Conservation (phyloP, 192 early-diverging fungal genomes). For the Irineochytrium annulatum region DNA sequence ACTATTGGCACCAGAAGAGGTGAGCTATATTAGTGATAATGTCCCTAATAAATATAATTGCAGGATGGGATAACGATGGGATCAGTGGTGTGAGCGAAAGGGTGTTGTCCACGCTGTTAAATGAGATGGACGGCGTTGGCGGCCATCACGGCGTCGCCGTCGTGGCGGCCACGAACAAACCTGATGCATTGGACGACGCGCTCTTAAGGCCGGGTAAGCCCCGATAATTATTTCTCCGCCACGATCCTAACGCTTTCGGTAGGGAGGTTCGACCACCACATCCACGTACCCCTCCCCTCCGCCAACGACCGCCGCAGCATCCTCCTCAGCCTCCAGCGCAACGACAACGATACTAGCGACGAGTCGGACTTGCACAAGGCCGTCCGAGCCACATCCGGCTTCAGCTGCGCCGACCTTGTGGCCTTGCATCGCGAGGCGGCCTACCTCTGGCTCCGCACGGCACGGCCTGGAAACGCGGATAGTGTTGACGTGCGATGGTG, state of each 20-base stretch:
- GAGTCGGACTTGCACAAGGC: slow-evolving; percentile 48
- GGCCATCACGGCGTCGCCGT: slow-evolving; percentile 76
- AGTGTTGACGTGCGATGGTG: slow-evolving; percentile 22
- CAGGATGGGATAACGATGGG: slow-evolving; percentile 46
- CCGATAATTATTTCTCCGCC: not conserved
- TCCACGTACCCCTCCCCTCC: slow-evolving; percentile 58
- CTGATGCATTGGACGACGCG: slow-evolving; percentile 81
- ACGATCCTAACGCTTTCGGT: not conserved
- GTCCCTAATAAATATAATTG: not conserved
- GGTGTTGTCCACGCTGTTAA: slow-evolving; percentile 79
- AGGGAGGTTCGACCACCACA: slow-evolving; percentile 75
- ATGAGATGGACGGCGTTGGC: slow-evolving; percentile 97
- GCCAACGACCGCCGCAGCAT: slow-evolving; percentile 57
- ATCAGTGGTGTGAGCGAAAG: slow-evolving; percentile 78
- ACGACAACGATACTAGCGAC: slow-evolving; percentile 13
- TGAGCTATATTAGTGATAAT: slow-evolving; percentile 10
- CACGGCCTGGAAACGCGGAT: slow-evolving; percentile 20
- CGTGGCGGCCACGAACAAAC: slow-evolving; percentile 75
- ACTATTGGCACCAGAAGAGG: slow-evolving; percentile 80
- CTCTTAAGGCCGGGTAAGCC: slow-evolving; percentile 66
- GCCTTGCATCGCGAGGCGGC: slow-evolving; percentile 30
- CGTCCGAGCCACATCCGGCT: slow-evolving; percentile 53
- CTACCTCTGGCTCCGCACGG: not conserved
- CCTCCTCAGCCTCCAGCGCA: slow-evolving; percentile 26
- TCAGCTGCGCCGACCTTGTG: slow-evolving; percentile 62